Base-by-base conservation (phyloP, 2,329 filamentous ascomycete genomes). In the Verticillium alfalfae region DNA sequence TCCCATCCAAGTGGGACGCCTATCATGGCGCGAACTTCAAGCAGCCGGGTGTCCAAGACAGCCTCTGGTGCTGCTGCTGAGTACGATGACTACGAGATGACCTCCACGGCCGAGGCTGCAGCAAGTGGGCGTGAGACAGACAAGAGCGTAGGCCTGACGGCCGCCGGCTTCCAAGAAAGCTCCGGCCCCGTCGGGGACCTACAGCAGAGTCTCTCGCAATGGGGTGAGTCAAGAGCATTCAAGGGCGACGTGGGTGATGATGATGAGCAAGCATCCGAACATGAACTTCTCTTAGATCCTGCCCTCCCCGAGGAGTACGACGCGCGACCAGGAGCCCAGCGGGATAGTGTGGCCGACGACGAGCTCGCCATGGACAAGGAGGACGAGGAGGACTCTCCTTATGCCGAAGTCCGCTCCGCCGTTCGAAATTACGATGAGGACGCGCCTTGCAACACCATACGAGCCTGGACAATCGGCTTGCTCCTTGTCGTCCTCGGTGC, bases 371-470 rank as follows among this genome's bases (percentile, higher is more conserved):
- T 77, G 61, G 71, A 75, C n/a, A 72, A 69, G 3, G 76, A 78
- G 38, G 78, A 81, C 7, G 72, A 76, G 36, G 83, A 86, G 62
- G 77, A 87, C 70, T 89, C 87, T 2, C 87, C 87, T 0, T 90
- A 89, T 67, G 82, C 86, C 34, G 87, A 90, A 72, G 86, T 88
- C 57, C 79, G 84, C 56, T 85, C 87, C 38, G 86, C 87, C 8
- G 86, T 89, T 2, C 78, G 79, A 59, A 88, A 88, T 70, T 85
- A 84, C 66, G 87, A 89, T 70, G 83, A 89, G 67, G 82, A 87
- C 56, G 70, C 88, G 34, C 87, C 87, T 1, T 87, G 85, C 74
- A 89, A 87, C 70, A 90, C 88, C 0, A 75, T 88, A 36, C 80
- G 87, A 52, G 86, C 85, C 18, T 89, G 87, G 87, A 79, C 78